Base-by-base conservation (phyloP, 352 stramenopile species). In the Globisporangium carolinianum region DNA sequence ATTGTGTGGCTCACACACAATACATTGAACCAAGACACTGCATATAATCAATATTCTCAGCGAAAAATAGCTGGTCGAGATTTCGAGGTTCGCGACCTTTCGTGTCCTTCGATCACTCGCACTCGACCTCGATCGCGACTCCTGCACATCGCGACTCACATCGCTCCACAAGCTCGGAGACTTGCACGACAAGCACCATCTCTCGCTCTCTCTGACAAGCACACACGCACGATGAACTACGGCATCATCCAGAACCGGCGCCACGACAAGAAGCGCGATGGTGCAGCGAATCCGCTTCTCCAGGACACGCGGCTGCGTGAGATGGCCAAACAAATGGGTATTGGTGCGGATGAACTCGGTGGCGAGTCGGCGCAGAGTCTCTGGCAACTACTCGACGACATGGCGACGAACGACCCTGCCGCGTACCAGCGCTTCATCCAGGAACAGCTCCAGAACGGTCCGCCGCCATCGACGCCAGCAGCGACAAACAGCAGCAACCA, bases 321-420 rank as follows among this genome's bases (percentile, higher is more conserved):
- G 58, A 87, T 93, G 56, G 85, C 83, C 46, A 87, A 83, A 66
- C 82, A 91, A 72, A 89, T 94, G 77, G 82, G 83, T 6, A 73
- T 94, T 17, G 69, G 83, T 24, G 62, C 80, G 4, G 71, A 78
- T 56, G 77, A 90, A 53, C 79, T 93, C 41, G 76, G 81, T 17
- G 65, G 68, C 41, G 76, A 92, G 35, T 83, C 83, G 14, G 86
- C 86, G 41, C 72, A 84, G 48, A 58, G 66, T 5, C 58, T 95
- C 41, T 95, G 85, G 85, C 73, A 78, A 35, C 82, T 83, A 24
- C 79, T 94, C 7, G 79, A 91, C 52, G 67, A 85, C 18, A 80
- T 95, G 72, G 79, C 83, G 0, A 58, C 67, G 17, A 83, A 74
- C 24, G 83, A 95, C 54, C 83, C 81, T 1, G 71, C 66, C 39